phyloP scores from a whole-genome alignment of 192 early-diverging fungal genomes.

The Blastocladiella britannica region DNA sequence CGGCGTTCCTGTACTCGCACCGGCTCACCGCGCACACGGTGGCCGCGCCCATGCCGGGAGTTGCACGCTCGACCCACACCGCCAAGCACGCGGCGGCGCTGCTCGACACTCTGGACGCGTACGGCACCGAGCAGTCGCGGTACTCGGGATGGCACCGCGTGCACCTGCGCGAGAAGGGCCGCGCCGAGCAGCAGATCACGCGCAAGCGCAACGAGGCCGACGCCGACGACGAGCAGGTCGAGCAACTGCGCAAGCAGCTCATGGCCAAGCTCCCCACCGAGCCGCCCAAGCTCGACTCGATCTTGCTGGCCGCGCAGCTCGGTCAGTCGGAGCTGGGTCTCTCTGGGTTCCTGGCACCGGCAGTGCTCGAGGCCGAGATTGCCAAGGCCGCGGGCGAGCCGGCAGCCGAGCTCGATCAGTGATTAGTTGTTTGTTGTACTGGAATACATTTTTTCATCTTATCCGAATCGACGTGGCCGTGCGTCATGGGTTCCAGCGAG shows the following conservation, averaged over 20 bases:
- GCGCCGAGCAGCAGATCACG: conserved; percentile 34
- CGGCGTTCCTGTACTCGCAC: conserved; percentile 53
- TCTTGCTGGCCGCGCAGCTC: conserved; percentile 77
- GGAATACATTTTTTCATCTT: too few species aligned
- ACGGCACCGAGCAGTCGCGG: conserved; percentile 73
- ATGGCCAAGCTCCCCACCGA: conserved; percentile 44
- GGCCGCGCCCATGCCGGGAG: conserved; percentile 54
- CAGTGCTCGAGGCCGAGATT: conserved; percentile 47
- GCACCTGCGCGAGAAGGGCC: conserved; percentile 66
- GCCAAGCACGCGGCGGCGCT: conserved; percentile 72
- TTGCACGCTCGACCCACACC: conserved; percentile 45
- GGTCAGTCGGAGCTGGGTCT: conserved; percentile 83
- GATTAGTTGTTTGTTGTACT: too few species aligned
- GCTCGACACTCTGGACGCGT: conserved; percentile 66
- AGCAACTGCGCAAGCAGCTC: conserved; percentile 43
- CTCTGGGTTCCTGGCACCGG: conserved; percentile 80
- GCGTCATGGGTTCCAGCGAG: too few species aligned
- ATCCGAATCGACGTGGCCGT: too few species aligned
- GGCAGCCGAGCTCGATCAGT: too few species aligned
- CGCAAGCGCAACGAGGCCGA: conserved; percentile 56
- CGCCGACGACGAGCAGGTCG: conserved; percentile 40
- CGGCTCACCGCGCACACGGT: conserved; percentile 22
- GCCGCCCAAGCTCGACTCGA: conserved; percentile 72
- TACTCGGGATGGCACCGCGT: conserved; percentile 91
- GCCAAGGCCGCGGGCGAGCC: too few species aligned